Conservation (phyloP, 176 grass and related monocot genomes). For the Dendrocalamus sinicus region DNA sequence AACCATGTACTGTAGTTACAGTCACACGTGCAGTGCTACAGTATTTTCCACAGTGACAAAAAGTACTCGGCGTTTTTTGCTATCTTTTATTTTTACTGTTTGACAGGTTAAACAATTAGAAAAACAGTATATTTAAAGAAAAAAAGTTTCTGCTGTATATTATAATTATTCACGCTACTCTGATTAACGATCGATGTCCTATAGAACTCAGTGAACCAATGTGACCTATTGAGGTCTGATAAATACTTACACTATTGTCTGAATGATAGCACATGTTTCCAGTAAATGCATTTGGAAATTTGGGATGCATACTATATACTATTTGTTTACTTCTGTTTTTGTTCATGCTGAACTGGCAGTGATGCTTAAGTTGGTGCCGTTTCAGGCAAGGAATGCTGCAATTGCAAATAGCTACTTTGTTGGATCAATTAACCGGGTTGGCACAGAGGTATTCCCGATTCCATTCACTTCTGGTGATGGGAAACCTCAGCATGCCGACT, state of each 20-base stretch:
- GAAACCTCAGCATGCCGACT: slow-evolving; percentile 81
- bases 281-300: slow-evolving; percentile 17
- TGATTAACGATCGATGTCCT: too few relatives aligned
- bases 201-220: slow-evolving; percentile 91
- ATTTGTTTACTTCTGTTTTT: not conserved
- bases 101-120: too few relatives aligned
- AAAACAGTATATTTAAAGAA: too few relatives aligned
- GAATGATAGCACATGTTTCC: not conserved
- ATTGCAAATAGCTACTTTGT: slow-evolving; percentile 96
- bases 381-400: slow-evolving; percentile 88
- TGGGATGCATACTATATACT: not conserved
- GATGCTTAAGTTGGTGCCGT: not conserved
- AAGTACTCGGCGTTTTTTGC: too few relatives aligned
- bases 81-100: too few relatives aligned
- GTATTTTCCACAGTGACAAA: too few relatives aligned
- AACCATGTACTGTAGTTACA: too few relatives aligned
- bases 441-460: slow-evolving; percentile 89
- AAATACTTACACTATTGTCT: slow-evolving; percentile 21
- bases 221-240: slow-evolving; percentile 93
- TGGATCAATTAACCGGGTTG: slow-evolving; percentile 86
- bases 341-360: not conserved
- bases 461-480: slow-evolving; percentile 96
- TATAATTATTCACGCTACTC: too few relatives aligned
- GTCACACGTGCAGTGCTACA: too few relatives aligned
- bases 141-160: too few relatives aligned